Base-by-base conservation (phyloP, 179 eudicot genomes). In the Corrigiola litoralis region DNA sequence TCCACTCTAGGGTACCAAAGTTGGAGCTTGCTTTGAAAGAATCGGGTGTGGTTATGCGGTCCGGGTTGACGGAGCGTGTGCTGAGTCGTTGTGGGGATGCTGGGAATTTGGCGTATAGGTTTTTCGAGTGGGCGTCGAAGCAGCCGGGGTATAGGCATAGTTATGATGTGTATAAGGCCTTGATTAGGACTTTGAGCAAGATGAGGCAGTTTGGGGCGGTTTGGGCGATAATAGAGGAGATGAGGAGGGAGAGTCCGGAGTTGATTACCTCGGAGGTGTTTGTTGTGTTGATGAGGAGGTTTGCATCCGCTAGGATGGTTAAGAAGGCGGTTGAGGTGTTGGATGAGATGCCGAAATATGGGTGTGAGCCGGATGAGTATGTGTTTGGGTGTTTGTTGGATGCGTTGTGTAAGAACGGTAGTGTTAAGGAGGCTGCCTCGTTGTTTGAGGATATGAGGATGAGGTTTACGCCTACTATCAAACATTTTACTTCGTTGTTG, bases 311-410 rank as follows among this genome's bases (percentile, higher is more conserved):
- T 3, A 87, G 78, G 76, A 92, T 92, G 98, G 98, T 89, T 68
- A 87, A 82, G 68, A 89, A 87, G 75, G 98, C 98, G 1, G 66
- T 89, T 45, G 96, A 83, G 49, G 96, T 92, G 59, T 72, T 92
- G 10, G 96, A 89, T 72, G 96, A 87, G 72, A 92, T 92, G 98
- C 96, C 92, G 2, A 87, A 92, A 66, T 92, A 87, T 33, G 98
- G 98, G 38, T 85, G 86, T 75, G 88, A 89, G 33, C 91, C 98
- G 0, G 95, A 92, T 76, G 96, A 87, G 79, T 82, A 89, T 70
- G 92, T 80, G 5, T 92, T 92, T 66, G 98, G 96, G 63, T 92
- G 92, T 69, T 78, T 92, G 79, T 78, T 92, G 71, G 96, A 89
- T 74, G 96, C 98, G 3, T 77, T 92, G 76, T 84, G 92, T 33